These are phyloP conservation scores for Sordaria brevicollis DNA, from an alignment of 495 filamentous ascomycete species.

Conservation along the genomic window DNA sequence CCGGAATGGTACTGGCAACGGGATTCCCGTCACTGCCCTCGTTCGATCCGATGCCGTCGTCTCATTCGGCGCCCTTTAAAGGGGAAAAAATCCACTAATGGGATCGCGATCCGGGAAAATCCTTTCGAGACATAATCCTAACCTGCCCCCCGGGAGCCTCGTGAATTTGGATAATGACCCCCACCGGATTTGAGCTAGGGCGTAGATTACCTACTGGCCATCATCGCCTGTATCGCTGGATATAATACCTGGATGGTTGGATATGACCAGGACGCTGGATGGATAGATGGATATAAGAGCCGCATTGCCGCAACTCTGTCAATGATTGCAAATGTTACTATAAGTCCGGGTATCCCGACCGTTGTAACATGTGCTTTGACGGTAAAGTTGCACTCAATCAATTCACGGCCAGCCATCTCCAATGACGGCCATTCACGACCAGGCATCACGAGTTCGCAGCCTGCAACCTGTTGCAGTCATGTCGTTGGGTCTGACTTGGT, in stretches of 20 bases:
- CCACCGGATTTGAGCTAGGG: too few relatives aligned
- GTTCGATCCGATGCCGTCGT: too few relatives aligned
- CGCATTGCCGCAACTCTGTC: not conserved
- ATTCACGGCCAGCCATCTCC: not conserved
- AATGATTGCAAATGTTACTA: not conserved
- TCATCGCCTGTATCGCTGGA: not conserved
- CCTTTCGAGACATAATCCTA: too few relatives aligned
- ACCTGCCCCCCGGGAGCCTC: too few relatives aligned
- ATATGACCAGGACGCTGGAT: too few relatives aligned
- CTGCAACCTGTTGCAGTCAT: not conserved
- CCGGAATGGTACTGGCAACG: not conserved
- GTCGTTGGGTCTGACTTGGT: too few relatives aligned
- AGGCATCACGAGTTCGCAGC: not conserved
- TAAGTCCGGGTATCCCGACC: not conserved
- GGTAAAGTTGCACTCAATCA: not conserved
- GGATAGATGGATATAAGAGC: not conserved
- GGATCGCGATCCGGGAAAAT: not conserved
- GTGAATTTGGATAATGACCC: too few relatives aligned
- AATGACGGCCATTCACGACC: too few relatives aligned
- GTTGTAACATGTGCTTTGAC: not conserved
- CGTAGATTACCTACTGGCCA: too few relatives aligned
- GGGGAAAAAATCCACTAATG: not conserved
- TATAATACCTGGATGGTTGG: not conserved
- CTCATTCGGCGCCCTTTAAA: not conserved
- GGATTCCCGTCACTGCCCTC: not conserved